Evolutionary conservation across 768 basidiomycete species (phyloP).

Genomic region (Inosperma sp.): DNA sequence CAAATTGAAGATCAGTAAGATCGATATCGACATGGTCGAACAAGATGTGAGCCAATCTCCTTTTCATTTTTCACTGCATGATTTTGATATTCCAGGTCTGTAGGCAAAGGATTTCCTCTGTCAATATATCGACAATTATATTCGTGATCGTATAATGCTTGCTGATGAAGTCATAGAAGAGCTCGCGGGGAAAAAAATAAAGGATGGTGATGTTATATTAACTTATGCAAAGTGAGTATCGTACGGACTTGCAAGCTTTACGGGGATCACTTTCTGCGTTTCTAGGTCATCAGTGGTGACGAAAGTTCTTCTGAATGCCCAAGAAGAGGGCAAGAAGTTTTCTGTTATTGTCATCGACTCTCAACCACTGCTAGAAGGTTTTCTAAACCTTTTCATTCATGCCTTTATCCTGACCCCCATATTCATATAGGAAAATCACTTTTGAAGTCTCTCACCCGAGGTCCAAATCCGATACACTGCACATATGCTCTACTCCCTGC

Average conservation of each 20-base stretch:
- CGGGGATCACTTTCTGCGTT: no score
- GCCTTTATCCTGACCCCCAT: conserved; percentile 3
- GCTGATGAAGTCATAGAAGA: conserved; percentile 93
- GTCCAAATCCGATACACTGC: conserved; percentile 62
- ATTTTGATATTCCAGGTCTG: conserved; percentile 7
- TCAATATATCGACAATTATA: conserved; percentile 85
- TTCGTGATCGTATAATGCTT: conserved; percentile 87
- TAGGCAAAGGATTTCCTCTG: conserved; percentile 87
- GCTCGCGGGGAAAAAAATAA: conserved; percentile 87
- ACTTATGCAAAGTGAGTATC: conserved; percentile 79
- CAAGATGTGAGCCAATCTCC: conserved; percentile 62
- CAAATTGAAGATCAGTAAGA: conserved; percentile 90
- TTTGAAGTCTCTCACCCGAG: conserved; percentile 61
- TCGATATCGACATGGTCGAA: conserved; percentile 91
- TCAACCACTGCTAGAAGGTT: conserved; percentile 90
- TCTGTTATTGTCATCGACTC: conserved; percentile 93
- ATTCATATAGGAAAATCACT: conserved; percentile 65
- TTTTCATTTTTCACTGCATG: neutral
- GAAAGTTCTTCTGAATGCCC: conserved; percentile 76
- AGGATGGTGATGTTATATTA: conserved; percentile 86
- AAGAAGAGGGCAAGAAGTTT: conserved; percentile 69
- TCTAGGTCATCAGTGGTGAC: conserved; percentile 90
- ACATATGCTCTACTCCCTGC: conserved; percentile 92
- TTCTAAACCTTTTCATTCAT: neutral
- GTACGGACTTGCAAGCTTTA: neutral